Percentiles rank a stretch among this genome's conserved stretches.
Conservation (phyloP, 768 basidiomycete genomes). For the Mycena vitilis region DNA sequence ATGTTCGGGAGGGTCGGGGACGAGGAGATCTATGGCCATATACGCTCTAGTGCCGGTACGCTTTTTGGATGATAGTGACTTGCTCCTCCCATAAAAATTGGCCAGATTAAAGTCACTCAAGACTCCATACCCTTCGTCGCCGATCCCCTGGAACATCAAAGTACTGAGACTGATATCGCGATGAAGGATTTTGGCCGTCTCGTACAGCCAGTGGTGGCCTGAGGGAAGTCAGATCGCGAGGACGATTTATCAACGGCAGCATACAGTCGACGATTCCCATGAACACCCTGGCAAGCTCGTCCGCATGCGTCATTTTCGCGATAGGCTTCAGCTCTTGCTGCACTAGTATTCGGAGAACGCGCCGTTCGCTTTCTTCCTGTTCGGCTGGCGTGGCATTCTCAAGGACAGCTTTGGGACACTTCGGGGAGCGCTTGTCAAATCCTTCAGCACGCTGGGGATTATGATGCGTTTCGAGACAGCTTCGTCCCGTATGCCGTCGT, state of each 20-base stretch:
- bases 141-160: constrained; percentile 9
- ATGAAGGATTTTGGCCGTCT: constrained; percentile 3
- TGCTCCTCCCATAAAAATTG: neutral
- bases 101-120: constrained; percentile 22
- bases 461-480: too few relatives aligned
- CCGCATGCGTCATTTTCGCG: neutral
- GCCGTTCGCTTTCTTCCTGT: too few relatives aligned
- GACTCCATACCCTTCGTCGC: constrained; percentile 8
- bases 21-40: constrained; percentile 45
- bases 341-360: constrained; percentile 2
- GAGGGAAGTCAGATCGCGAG: neutral
- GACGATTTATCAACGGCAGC: neutral
- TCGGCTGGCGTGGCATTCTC: too few relatives aligned
- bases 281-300: constrained; percentile 1
- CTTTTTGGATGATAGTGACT: constrained; percentile 32
- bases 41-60: constrained; percentile 45
- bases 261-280: neutral
- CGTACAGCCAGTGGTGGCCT: constrained; percentile 13
- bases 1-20: constrained; percentile 31
- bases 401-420: too few relatives aligned
- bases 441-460: too few relatives aligned
- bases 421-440: too few relatives aligned
- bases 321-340: constrained; percentile 8
- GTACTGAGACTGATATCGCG: constrained; percentile 6
- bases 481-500: too few relatives aligned